phyloP scores from a whole-genome alignment of 1,284 basidiomycete genomes.

The Chondrostereum purpureum region DNA sequence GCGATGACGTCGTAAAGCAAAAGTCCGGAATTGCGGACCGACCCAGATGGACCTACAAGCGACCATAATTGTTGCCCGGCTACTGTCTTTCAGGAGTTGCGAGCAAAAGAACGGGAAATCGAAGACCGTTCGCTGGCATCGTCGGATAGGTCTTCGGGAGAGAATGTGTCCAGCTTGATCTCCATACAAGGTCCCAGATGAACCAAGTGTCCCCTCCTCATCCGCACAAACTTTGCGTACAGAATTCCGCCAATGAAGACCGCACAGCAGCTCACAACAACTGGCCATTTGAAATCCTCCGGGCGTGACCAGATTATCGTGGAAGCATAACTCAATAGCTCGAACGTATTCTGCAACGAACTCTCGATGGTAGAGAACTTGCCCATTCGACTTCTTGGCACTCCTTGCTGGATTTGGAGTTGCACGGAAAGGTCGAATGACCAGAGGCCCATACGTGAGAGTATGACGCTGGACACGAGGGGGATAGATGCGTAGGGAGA shows the following conservation, averaged over 20 bases:
- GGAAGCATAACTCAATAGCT: slow-evolving; percentile 16
- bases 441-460: slow-evolving; percentile 45
- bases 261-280: slow-evolving; percentile 15
- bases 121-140: too few species aligned
- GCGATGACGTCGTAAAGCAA: too few species aligned
- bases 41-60: too few species aligned
- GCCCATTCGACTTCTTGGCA: slow-evolving; percentile 15
- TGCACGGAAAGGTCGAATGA: slow-evolving; percentile 34
- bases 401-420: slow-evolving; percentile 13
- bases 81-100: too few species aligned
- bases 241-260: slow-evolving; percentile 14
- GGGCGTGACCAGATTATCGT: slow-evolving; percentile 17
- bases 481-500: background rate
- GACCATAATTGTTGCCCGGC: too few species aligned
- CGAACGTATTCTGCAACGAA: slow-evolving; percentile 19
- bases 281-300: slow-evolving; percentile 18
- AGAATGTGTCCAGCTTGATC: background rate
- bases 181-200: slow-evolving; percentile 9
- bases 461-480: background rate
- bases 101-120: too few species aligned
- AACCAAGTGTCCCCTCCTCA: slow-evolving; percentile 19
- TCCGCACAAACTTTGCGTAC: slow-evolving; percentile 17
- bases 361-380: slow-evolving; percentile 19
- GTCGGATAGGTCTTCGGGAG: too few species aligned
- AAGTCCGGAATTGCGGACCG: too few species aligned